Evolutionary conservation across 2,329 filamentous ascomycete species (phyloP).

Genomic region (Cordyceps fumosorosea): DNA sequence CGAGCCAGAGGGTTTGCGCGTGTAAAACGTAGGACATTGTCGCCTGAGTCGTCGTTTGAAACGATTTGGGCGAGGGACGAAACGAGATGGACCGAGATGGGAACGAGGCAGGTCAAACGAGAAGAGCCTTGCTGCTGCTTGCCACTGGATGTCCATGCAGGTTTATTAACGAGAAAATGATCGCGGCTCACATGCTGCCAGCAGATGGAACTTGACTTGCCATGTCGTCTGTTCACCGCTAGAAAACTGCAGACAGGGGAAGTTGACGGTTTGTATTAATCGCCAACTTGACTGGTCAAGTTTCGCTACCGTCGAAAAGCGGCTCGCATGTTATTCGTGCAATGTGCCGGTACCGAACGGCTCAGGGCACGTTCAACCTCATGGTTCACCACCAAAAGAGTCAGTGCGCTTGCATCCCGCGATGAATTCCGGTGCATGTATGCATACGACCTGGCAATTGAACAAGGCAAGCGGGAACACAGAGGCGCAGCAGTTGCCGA

Average conservation of each 20-base stretch:
- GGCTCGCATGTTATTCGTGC: too few relatives aligned
- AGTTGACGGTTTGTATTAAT: not conserved
- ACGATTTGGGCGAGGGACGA: not conserved
- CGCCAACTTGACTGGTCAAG: not conserved
- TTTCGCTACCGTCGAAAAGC: not conserved
- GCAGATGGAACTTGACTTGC: too few relatives aligned
- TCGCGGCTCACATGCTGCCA: not conserved
- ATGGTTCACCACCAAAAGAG: not conserved
- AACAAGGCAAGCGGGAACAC: not conserved
- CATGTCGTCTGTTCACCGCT: not conserved
- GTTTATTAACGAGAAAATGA: not conserved
- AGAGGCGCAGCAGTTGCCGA: not conserved
- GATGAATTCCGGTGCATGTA: not conserved
- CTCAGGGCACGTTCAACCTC: not conserved
- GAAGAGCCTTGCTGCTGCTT: not conserved
- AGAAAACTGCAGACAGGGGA: not conserved
- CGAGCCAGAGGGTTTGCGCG: not conserved
- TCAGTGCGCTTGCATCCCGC: slow-evolving; percentile 1
- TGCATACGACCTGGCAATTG: not conserved
- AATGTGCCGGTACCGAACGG: too few relatives aligned
- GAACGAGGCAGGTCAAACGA: too few relatives aligned
- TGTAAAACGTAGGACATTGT: not conserved
- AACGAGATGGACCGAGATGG: not conserved
- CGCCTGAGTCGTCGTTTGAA: not conserved
- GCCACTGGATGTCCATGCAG: not conserved